phyloP scores from a whole-genome alignment of 495 filamentous ascomycete genomes.

The Hypoxylon trugodes region DNA sequence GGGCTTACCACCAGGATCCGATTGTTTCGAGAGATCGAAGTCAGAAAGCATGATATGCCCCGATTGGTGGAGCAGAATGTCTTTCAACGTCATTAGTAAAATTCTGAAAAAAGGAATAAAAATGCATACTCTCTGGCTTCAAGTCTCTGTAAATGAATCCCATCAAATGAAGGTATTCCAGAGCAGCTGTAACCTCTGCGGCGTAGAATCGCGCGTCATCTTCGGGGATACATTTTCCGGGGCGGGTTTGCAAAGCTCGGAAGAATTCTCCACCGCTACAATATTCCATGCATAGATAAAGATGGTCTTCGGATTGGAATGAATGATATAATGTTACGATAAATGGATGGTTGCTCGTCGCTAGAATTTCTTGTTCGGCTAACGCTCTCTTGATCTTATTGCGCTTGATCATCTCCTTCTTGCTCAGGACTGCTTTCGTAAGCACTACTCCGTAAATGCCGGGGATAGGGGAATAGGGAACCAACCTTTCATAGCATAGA shows the following conservation, averaged over 20 bases:
- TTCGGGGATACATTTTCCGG: slow-evolving; percentile 95
- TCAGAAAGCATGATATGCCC: slow-evolving; percentile 99
- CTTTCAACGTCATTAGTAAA: slow-evolving; percentile 55
- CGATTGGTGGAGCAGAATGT: slow-evolving; percentile 96
- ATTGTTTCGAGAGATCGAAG: slow-evolving; percentile 98
- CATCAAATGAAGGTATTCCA: slow-evolving; percentile 98
- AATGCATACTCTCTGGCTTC: slow-evolving; percentile 90
- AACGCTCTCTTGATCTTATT: slow-evolving; percentile 99
- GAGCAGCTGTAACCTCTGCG: slow-evolving; percentile 94
- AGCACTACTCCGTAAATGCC: slow-evolving; percentile 36
- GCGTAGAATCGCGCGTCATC: slow-evolving; percentile 98
- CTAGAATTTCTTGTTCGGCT: slow-evolving; percentile 97
- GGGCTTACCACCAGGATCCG: slow-evolving; percentile 92
- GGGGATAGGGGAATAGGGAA: background rate
- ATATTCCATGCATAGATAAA: slow-evolving; percentile 99
- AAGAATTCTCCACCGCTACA: slow-evolving; percentile 99
- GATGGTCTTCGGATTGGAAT: slow-evolving; percentile 97
- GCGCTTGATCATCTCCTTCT: slow-evolving; percentile 99
- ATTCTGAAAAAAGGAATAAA: background rate
- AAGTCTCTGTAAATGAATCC: slow-evolving; percentile 98
- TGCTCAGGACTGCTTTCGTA: slow-evolving; percentile 82
- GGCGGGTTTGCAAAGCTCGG: slow-evolving; percentile 92
- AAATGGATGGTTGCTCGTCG: slow-evolving; percentile 98
- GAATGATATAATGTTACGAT: slow-evolving; percentile 98
- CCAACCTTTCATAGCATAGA: slow-evolving; percentile 98